Base-by-base conservation (phyloP, 139 green algal genomes). In the Closterium sp. region DNA sequence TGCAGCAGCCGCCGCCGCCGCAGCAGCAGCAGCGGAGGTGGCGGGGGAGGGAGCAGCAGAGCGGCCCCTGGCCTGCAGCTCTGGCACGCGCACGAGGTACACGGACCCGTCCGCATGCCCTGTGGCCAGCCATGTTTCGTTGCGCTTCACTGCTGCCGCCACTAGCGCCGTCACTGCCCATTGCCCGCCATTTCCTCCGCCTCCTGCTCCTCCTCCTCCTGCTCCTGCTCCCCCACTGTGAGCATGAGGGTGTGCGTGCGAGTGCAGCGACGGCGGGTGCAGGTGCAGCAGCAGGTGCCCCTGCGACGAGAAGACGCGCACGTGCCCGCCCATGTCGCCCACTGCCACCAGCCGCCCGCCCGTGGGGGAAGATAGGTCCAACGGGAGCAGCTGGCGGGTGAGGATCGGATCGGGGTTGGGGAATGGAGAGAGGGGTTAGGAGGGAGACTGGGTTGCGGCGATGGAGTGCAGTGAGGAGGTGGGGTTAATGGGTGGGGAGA, bases 101-200 rank as follows among this genome's bases (percentile, higher is more conserved):
- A 88, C 84, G 33, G 85, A 34, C 32, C 90, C 90, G 35, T 93
- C 90, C 21, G 25, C 90, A 31, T 93, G 90, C 4, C 90, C 90
- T 19, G 85, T 90, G 8, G 86, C 34, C 10, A 93, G 84, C 85
- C 36, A 85, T 8, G 85, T 87, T 84, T 93, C 90, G 81, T 93
- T 93, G 84, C 90, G 76, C 30, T 84, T 87, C 25, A 90, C n/a
- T 19, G 25, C 30, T 34, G 90, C 10, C 33, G 85, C 25, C n/a
- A 93, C 85, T 84, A 93, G 38, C 85, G 90, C 84, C 25, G 34
- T 93, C 33, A 90, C 87, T 12, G 90, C 85, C 23, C 25, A 33
- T 8, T 34, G 19, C 43, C 89, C 88, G 23, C 25, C 89, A 16
- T 21, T 89, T 8, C n/a, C 34, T 6, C 4, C 36, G 4, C 36